Base-by-base conservation (phyloP, 1,139 yeast species). In the Kodamaea ohmeri region DNA sequence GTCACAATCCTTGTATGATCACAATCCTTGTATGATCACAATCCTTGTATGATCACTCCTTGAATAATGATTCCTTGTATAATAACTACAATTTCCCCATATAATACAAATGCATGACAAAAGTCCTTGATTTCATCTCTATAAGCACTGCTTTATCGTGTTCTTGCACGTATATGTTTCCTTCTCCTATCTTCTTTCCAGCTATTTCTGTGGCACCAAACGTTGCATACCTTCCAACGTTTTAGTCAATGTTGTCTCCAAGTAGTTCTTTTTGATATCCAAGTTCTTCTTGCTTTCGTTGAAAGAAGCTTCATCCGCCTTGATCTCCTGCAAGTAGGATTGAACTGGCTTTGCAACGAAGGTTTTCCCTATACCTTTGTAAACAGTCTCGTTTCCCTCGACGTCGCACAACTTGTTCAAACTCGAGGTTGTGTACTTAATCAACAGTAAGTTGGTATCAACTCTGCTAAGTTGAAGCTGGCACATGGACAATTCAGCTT, bases 351-450 rank as follows among this genome's bases (percentile, higher is more conserved):
- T 63, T 24, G 61, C 52, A 7, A 83, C 62, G 55, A 83, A 84
- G 45, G 88, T 78, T 61, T 84, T 84, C 16, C 96, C 96, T 21
- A 87, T 76, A 2, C 95, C 88, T 55, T 86, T 80, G 94, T 95
- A 89, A 4, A 89, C 90, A 2, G 58, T 56, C 15, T 78, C 74
- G 25, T 63, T 61, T 3, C 60, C 60, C 17, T 60, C 49, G 6
- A 51, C 45, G 21, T 50, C 56, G 37, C 77, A 70, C 27, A 65
- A 50, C 36, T 53, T 47, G 31, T 65, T 66, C 42, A 87, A 65
- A 47, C 82, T 82, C 31, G 67, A 52, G 24, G 71, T 64, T 7
- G 94, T 81, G 32, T 77, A 66, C 16, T 74, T 72, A 24, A 82
- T 73, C 34, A 84, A 60, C 48, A 68, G 69, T 49, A 78, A 69